A percentile compares a stretch with the other conserved stretches of the same genome.
These are phyloP conservation scores for Geoglossum glabrum DNA, from an alignment of 495 filamentous ascomycete genomes.

Conservation along the genomic window DNA sequence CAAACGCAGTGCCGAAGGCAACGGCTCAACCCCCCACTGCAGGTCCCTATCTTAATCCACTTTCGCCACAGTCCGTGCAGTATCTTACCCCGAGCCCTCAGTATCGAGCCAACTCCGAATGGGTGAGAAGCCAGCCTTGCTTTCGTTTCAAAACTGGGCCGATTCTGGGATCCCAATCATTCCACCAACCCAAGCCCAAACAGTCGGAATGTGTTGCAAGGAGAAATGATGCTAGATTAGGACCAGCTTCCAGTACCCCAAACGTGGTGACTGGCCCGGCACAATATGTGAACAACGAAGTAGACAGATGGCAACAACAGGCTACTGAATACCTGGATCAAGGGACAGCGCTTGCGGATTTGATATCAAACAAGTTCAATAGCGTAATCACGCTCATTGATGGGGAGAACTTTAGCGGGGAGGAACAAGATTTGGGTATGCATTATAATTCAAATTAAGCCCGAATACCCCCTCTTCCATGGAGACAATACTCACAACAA, in stretches of 20 bases:
- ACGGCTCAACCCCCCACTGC: neutral
- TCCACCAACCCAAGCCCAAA: neutral
- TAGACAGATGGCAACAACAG: neutral
- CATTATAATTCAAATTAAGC: neutral
- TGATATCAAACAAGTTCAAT: conserved; percentile 37
- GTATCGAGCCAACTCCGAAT: neutral
- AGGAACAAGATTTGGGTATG: conserved; percentile 38
- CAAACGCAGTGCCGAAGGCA: neutral
- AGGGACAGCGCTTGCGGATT: conserved; percentile 30
- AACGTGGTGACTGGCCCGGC: neutral
- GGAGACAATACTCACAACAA: neutral
- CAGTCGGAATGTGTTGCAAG: neutral
- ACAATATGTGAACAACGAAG: neutral
- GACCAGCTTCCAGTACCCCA: neutral
- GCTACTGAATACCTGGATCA: neutral
- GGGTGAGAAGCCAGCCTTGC: neutral
- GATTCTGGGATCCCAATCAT: neutral
- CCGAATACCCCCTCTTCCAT: neutral
- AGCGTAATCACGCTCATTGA: conserved; percentile 49
- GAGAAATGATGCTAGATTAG: neutral
- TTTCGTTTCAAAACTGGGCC: neutral
- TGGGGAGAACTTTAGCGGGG: conserved; percentile 36
- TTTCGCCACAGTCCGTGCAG: neutral
- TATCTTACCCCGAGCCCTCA: neutral
- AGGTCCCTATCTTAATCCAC: neutral